Base-by-base conservation (phyloP, 352 stramenopile species). In the Globisporangium echinulatum region DNA sequence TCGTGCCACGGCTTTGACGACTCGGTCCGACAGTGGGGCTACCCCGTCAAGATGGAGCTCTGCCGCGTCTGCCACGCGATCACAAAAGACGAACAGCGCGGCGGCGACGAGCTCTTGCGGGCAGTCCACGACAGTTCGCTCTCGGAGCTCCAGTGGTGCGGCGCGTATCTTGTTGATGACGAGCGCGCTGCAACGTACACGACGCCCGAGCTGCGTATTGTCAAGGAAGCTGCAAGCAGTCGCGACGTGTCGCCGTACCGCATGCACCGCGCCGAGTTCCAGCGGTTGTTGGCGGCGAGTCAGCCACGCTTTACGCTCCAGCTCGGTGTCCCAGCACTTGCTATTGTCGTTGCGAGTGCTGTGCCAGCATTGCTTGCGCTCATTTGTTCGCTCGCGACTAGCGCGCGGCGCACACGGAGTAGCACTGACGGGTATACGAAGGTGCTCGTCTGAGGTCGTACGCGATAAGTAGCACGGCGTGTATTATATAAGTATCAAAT, bases 211-310 rank as follows among this genome's bases (percentile, higher is more conserved):
- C 58, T 55, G 59, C 52, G 58, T 13, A 36, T 46, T 0, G 9
- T 25, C 2, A 37, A 15, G 4, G 17, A 46, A 1, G 42, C 55
- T 36, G 17, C 70, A 42, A 64, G 61, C 14, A 61, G 70, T 37
- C 33, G 10, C 33, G 9, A 25, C 14, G 33, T 33, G 33, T 80
- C 74, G 47, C 71, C 74, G 1, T 90, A 90, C 62, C 69, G 77
- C 62, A 77, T 83, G 56, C 67, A 75, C 15, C 75, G 81, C 11
- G 75, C 87, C 57, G 79, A 88, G 50, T 84, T 90, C 57, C 69
- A 65, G 47, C 19, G 56, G 53, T 9, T 65, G 38, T 46, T 65
- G 53, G 11, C 40, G 3, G 44, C 44, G 10, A 61, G 48, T 15
- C 53, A 43, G 5, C 59, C 53, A 10, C n/a, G 38, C 40, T 56